Percentiles rank a stretch among this genome's conserved stretches.
phyloP scores from a whole-genome alignment of 208 protist species.

The Trypanosoma brucei region DNA sequence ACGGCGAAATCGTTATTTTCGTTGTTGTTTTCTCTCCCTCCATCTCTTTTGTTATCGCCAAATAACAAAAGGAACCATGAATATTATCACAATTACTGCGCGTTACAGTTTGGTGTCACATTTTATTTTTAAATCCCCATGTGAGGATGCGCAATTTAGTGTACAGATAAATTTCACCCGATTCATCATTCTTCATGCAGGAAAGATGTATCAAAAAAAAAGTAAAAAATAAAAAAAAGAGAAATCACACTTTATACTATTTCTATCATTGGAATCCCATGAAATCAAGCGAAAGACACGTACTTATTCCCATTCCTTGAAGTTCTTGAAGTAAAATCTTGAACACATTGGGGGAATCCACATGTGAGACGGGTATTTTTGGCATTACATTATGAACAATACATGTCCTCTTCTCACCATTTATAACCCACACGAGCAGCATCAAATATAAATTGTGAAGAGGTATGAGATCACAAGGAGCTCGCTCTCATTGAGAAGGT shows the following conservation, averaged over 20 bases:
- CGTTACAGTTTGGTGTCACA: too few relatives aligned
- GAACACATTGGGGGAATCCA: conserved; percentile 99
- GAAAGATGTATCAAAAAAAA: neutral
- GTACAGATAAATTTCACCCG: too few relatives aligned
- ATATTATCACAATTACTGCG: too few relatives aligned
- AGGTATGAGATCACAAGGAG: conserved; percentile 96
- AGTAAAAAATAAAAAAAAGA: neutral
- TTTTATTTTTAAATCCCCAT: too few relatives aligned
- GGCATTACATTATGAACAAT: conserved; percentile 95
- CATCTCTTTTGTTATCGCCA: too few relatives aligned
- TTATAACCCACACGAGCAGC: conserved; percentile 82
- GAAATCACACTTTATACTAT: conserved; percentile 2
- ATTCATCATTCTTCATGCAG: neutral
- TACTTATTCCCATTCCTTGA: conserved; percentile 57
- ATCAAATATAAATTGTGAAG: conserved; percentile 95
- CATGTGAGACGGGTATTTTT: conserved; percentile 56
- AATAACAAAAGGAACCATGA: too few relatives aligned
- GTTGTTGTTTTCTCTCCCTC: too few relatives aligned
- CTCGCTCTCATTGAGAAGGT: conserved; percentile 95
- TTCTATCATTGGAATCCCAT: conserved; percentile 8
- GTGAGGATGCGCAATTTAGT: too few relatives aligned
- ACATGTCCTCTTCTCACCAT: conserved; percentile 26
- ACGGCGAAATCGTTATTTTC: too few relatives aligned
- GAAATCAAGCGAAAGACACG: conserved; percentile 19
- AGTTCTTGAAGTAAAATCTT: conserved; percentile 99